phyloP scores from a whole-genome alignment of 2,329 filamentous ascomycete species.

The Aspergillus carbonarius region DNA sequence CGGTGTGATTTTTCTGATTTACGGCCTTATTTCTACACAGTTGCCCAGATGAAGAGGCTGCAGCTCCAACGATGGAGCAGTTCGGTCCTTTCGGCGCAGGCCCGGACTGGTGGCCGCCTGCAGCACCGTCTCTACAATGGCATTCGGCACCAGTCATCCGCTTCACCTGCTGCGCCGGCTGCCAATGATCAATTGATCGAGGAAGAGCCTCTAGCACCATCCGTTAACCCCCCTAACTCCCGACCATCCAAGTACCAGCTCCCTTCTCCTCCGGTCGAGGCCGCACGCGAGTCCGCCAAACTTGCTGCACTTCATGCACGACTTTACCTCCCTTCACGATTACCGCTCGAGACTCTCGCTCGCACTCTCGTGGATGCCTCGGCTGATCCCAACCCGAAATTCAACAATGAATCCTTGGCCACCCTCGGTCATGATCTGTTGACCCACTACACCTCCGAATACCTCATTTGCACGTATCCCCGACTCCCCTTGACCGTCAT shows the following conservation, averaged over 20 bases:
- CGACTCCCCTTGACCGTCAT: conserved; percentile 86
- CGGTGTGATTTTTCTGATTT: background rate
- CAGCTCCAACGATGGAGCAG: conserved; percentile 54
- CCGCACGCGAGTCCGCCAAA: conserved; percentile 74
- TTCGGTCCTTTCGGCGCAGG: conserved; percentile 49
- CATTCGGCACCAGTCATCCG: conserved; percentile 45
- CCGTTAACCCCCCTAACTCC: conserved; percentile 25
- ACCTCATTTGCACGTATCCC: conserved; percentile 83
- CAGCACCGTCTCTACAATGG: conserved; percentile 37
- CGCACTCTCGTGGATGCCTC: conserved; percentile 82
- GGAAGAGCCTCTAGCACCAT: conserved; percentile 24
- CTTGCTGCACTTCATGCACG: conserved; percentile 89
- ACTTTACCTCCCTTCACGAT: conserved; percentile 74
- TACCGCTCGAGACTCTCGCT: conserved; percentile 83
- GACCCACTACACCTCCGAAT: conserved; percentile 85
- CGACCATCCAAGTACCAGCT: conserved; percentile 46
- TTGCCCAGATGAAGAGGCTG: conserved; percentile 50
- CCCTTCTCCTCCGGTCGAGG: conserved; percentile 70
- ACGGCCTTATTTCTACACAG: conserved; percentile 11
- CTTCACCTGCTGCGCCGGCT: conserved; percentile 29
- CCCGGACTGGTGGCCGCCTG: conserved; percentile 41
- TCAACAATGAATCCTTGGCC: conserved; percentile 86
- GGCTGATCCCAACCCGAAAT: conserved; percentile 73
- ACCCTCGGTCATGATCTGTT: conserved; percentile 80
- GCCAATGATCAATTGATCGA: conserved; percentile 29